Evolutionary conservation across 2,329 filamentous ascomycete species (phyloP).

Genomic region (Fusarium ambrosium): DNA sequence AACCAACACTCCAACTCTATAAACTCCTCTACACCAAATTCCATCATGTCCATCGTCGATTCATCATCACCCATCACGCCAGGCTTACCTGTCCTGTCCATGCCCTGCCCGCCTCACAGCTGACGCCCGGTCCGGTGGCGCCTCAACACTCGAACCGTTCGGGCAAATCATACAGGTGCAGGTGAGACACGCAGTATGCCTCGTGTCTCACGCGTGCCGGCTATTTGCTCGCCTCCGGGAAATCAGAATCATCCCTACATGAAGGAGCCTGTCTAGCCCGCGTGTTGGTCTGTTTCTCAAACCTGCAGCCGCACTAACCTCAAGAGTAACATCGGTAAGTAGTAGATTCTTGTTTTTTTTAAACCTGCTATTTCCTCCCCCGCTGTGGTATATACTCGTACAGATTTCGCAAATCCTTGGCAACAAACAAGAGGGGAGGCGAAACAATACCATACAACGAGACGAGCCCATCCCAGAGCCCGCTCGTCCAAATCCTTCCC

Average conservation of each 20-base stretch:
- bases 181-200: constrained; percentile 30
- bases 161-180: constrained; percentile 17
- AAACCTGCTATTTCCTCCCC: constrained; percentile 32
- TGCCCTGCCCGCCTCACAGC: neutral
- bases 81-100: neutral
- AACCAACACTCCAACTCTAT: neutral
- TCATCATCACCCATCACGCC: neutral
- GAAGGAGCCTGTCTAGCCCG: neutral
- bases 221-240: neutral
- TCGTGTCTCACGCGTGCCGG: constrained; percentile 20
- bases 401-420: constrained; percentile 20
- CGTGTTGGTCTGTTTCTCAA: neutral
- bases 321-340: too few relatives aligned
- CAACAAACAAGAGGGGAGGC: constrained; percentile 15
- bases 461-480: constrained; percentile 4
- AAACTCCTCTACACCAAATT: neutral
- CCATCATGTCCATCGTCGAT: neutral
- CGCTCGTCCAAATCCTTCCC: neutral
- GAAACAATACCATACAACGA: constrained; percentile 12
- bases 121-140: neutral
- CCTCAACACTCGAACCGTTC: constrained; percentile 12
- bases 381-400: constrained; percentile 42
- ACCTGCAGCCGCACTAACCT: neutral
- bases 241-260: constrained; percentile 17
- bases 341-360: constrained; percentile 36